These are phyloP conservation scores for Termitomyces sp. DNA, from an alignment of 768 basidiomycete genomes.

Conservation along the genomic window DNA sequence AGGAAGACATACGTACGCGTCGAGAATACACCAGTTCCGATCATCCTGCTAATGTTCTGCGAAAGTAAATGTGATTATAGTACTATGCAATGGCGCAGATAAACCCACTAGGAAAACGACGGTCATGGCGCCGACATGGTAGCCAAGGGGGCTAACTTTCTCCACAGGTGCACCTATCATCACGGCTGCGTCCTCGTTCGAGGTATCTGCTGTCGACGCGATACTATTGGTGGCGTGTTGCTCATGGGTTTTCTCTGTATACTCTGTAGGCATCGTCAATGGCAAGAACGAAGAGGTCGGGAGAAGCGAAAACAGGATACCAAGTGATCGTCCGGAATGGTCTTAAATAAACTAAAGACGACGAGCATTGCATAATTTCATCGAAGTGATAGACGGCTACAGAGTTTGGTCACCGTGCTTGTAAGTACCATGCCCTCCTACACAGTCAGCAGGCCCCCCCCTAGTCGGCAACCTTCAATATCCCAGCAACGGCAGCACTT, in stretches of 20 bases:
- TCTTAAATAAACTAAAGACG: background rate
- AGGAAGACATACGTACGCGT: constrained; percentile 21
- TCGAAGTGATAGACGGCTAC: too few species aligned
- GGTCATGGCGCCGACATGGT: constrained; percentile 26
- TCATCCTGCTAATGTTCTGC: constrained; percentile 35
- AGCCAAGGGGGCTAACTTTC: constrained; percentile 30
- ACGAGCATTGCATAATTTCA: background rate
- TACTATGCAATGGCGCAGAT: background rate
- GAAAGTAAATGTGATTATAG: background rate
- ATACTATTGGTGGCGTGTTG: constrained; percentile 12
- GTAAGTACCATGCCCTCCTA: too few species aligned
- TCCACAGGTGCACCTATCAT: constrained; percentile 28
- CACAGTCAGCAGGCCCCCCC: too few species aligned
- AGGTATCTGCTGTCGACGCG: constrained; percentile 17
- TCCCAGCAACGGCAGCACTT: too few species aligned
- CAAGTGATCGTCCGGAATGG: background rate
- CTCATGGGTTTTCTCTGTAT: constrained; percentile 13
- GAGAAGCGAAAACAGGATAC: too few species aligned
- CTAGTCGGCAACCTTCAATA: too few species aligned
- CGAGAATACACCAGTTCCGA: constrained; percentile 35
- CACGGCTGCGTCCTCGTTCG: constrained; percentile 25
- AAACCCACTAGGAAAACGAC: constrained; percentile 11
- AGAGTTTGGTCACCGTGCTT: too few species aligned
- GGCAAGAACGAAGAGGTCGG: background rate
- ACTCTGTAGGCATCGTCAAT: constrained; percentile 13